Evolutionary conservation across 768 basidiomycete species (phyloP).

Genomic region (Boletus coccyginus): DNA sequence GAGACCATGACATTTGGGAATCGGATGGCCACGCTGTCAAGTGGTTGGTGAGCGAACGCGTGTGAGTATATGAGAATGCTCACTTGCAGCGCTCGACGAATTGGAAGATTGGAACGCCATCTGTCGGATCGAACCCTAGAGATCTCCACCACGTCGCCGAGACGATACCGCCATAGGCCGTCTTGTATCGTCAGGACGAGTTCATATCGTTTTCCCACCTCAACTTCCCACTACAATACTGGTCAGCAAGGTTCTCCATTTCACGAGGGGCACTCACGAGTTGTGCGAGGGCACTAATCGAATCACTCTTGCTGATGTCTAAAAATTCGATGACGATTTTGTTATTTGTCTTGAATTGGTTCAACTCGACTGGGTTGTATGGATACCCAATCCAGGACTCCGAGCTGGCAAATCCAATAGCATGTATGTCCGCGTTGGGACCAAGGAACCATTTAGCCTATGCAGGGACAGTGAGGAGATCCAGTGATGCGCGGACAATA

Average conservation of each 20-base stretch:
- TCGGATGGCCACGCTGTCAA: slow-evolving; percentile 5
- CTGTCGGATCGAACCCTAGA: neutral
- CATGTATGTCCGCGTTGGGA: neutral
- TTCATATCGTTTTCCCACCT: neutral
- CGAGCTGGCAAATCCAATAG: neutral
- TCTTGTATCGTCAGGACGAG: too few relatives aligned
- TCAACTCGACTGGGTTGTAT: slow-evolving; percentile 6
- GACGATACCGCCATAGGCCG: too few relatives aligned
- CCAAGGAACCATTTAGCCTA: slow-evolving; percentile 17
- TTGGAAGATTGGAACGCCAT: slow-evolving; percentile 18
- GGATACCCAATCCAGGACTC: slow-evolving; percentile 8
- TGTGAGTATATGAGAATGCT: neutral
- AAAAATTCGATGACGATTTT: slow-evolving; percentile 13
- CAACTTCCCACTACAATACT: slow-evolving; percentile 15
- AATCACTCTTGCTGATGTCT: slow-evolving; percentile 5
- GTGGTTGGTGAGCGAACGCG: neutral
- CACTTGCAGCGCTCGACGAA: slow-evolving; percentile 17
- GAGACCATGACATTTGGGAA: slow-evolving; percentile 11
- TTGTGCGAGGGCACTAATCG: neutral
- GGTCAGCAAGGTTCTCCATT: neutral
- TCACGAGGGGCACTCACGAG: slow-evolving; percentile 1
- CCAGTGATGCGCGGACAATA: too few relatives aligned
- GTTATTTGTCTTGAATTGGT: slow-evolving; percentile 1
- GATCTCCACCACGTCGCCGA: too few relatives aligned
- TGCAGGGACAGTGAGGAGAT: neutral